Conservation (phyloP, 495 filamentous ascomycete genomes). For the Penicillium subrubescens region DNA sequence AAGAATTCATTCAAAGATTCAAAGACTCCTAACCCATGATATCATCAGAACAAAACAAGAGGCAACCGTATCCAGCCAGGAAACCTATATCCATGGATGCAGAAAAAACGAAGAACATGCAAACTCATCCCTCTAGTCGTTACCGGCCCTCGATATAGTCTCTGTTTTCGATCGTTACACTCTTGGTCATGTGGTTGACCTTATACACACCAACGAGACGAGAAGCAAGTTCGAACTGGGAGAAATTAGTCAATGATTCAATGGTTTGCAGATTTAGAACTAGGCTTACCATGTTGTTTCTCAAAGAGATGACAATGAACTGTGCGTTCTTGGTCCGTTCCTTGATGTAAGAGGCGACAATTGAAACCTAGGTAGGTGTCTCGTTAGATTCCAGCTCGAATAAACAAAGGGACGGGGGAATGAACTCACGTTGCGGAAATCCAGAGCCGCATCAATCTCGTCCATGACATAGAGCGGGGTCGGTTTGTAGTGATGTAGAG, state of each 20-base stretch:
- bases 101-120: constrained; percentile 19
- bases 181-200: constrained; percentile 99
- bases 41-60: constrained; percentile 29
- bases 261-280: background rate
- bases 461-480: constrained; percentile 99
- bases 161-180: constrained; percentile 89
- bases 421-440: constrained; percentile 89
- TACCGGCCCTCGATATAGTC: constrained; percentile 68
- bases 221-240: constrained; percentile 85
- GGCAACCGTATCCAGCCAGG: constrained; percentile 24
- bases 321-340: constrained; percentile 98
- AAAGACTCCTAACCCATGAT: constrained; percentile 31
- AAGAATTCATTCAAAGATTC: constrained; percentile 24
- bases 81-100: constrained; percentile 27
- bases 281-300: constrained; percentile 85
- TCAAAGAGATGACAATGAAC: constrained; percentile 95
- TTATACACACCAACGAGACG: constrained; percentile 96
- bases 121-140: constrained; percentile 18
- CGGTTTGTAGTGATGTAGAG: constrained; percentile 96
- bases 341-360: constrained; percentile 98
- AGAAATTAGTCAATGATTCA: constrained; percentile 15
- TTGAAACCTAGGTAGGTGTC: constrained; percentile 78
- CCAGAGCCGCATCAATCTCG: constrained; percentile 96
- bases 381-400: constrained; percentile 11
- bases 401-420: background rate